Evolutionary conservation across 352 stramenopile genomes (phyloP).

Genomic region (Phytophthora palmivora): DNA sequence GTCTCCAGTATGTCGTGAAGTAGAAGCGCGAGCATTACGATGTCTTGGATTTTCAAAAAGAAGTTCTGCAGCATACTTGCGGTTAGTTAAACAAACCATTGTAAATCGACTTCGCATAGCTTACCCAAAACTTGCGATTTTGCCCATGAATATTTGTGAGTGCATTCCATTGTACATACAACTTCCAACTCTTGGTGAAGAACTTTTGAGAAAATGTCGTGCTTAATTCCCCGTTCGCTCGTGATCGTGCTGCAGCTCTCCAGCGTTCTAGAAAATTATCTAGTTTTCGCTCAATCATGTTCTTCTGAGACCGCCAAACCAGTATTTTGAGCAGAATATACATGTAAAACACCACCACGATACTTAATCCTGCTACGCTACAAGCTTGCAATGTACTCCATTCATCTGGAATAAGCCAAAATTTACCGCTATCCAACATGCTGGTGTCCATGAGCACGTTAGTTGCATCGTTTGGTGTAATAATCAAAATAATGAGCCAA

Average conservation of each 20-base stretch:
- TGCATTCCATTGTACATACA: slow-evolving; percentile 19
- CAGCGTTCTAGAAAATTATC: background rate
- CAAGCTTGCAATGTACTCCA: slow-evolving; percentile 19
- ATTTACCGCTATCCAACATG: slow-evolving; percentile 27
- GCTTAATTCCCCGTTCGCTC: background rate
- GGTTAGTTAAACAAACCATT: too few relatives aligned
- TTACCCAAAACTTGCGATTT: slow-evolving; percentile 45
- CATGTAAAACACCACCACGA: slow-evolving; percentile 23
- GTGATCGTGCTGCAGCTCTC: slow-evolving; percentile 1
- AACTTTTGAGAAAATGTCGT: background rate
- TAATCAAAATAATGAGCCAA: slow-evolving; percentile 35
- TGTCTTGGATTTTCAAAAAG: slow-evolving; percentile 33
- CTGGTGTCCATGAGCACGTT: slow-evolving; percentile 43
- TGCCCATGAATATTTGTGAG: slow-evolving; percentile 31
- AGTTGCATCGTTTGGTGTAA: slow-evolving; percentile 31
- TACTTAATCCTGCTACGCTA: slow-evolving; percentile 3
- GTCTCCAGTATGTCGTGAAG: slow-evolving; percentile 34
- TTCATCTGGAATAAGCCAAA: slow-evolving; percentile 38
- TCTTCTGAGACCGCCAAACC: slow-evolving; percentile 18
- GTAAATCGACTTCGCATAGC: background rate
- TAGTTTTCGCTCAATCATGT: slow-evolving; percentile 10
- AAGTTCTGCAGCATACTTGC: slow-evolving; percentile 29
- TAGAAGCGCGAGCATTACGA: slow-evolving; percentile 29
- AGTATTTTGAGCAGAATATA: slow-evolving; percentile 24
- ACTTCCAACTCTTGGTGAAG: slow-evolving; percentile 10